Base-by-base conservation (phyloP, 148 eudicot genomes). In the Fagopyrum homotropicum region DNA sequence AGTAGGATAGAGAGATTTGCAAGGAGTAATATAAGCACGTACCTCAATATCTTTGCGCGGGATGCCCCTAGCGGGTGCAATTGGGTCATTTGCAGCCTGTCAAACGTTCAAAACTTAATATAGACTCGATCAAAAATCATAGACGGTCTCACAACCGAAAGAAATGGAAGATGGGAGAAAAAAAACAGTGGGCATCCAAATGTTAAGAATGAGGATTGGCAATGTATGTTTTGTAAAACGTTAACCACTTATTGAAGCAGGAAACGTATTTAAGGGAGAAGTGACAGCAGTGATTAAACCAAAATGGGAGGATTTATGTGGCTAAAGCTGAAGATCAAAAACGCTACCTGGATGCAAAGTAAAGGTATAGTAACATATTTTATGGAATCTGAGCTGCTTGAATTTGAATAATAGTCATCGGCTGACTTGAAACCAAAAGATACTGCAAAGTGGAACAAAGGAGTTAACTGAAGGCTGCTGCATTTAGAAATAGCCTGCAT, bases 371-470 rank as follows among this genome's bases (percentile, higher is more conserved):
- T 57, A 54, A 94, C 96, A 69, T 90, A 75, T 76, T 84, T 88
- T 75, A 94, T 88, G 80, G 91, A 83, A 82, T 90, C 96, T 73
- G 98, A 85, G 83, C 98, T 94, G 86, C 97, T 84, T 22, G 98
- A 90, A 55, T 89, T 84, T 12, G 83, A 82, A 79, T 94, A 94
- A 84, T 94, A 94, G 61, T 94, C 98, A 84, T 94, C 98, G 46
- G 87, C 98, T 44, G 98, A 92, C 87, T 90, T 90, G 88, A 92
- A 94, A 72, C 98, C 98, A 86, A 94, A 94, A 77, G 92, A 92
- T 75, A 94, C 98, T 94, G 96, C 84, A 77, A 72, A 61, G 48
- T 60, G 51, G 43, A 12, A 69, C 59, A 30, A 77, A 74, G 22
- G 72, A 83, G 43, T 46, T 26, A 72, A 17, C 47, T 40, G 12